phyloP scores from a whole-genome alignment of 2,329 filamentous ascomycete species.

The Daldinia sp. region DNA sequence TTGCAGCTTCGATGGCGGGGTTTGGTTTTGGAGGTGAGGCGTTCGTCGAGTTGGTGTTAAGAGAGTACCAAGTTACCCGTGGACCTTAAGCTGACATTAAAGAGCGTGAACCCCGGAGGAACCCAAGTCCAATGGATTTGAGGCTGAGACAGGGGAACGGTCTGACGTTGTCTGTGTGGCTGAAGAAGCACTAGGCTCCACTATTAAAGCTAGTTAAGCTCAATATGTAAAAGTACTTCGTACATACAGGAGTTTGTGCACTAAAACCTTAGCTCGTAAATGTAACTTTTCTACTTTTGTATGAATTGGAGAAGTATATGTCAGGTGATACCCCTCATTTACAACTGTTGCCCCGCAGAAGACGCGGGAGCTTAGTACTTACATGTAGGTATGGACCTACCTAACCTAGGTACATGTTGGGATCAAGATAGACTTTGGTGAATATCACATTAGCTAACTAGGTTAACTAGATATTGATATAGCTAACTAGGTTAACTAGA shows the following conservation, averaged over 20 bases:
- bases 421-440: too few species aligned
- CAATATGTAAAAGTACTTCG: background rate
- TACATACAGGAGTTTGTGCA: too few species aligned
- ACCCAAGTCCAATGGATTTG: slow-evolving; percentile 16
- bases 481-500: too few species aligned
- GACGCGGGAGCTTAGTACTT: background rate
- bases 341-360: slow-evolving; percentile 22
- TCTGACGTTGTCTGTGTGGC: slow-evolving; percentile 30
- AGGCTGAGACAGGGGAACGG: slow-evolving; percentile 23
- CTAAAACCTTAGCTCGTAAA: too few species aligned
- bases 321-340: slow-evolving; percentile 25
- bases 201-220: background rate
- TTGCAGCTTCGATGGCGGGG: slow-evolving; percentile 33
- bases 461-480: too few species aligned
- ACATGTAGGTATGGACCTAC: background rate
- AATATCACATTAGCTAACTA: too few species aligned
- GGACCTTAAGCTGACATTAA: background rate
- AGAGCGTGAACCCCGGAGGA: background rate
- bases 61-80: background rate
- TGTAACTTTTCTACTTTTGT: too few species aligned
- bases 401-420: background rate
- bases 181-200: background rate
- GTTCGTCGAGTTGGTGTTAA: slow-evolving; percentile 23
- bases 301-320: background rate
- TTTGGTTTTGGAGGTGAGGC: slow-evolving; percentile 25